Conservation (phyloP, 192 early-diverging fungal genomes). For the Backusella australiensis region DNA sequence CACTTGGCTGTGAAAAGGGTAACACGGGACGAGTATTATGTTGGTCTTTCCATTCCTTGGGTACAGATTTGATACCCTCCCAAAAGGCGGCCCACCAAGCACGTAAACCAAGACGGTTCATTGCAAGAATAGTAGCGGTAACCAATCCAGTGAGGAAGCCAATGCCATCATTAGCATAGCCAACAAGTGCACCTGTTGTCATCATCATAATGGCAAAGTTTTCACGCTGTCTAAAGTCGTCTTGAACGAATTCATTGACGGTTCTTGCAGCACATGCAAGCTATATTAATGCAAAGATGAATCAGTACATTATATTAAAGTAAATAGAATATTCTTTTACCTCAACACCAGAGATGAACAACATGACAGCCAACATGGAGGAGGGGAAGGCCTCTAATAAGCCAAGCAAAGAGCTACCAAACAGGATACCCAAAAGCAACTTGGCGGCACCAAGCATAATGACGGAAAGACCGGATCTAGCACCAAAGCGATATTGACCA, state of each 20-base stretch:
- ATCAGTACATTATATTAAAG: too few relatives aligned
- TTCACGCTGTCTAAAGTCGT: constrained; percentile 41
- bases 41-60: constrained; percentile 15
- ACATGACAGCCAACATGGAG: constrained; percentile 83
- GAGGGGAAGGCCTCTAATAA: constrained; percentile 72
- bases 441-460: constrained; percentile 76
- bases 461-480: constrained; percentile 77
- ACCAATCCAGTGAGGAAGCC: constrained; percentile 72
- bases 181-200: constrained; percentile 68
- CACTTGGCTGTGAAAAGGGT: background rate
- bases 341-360: constrained; percentile 81
- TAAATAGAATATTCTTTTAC: constrained; percentile 21
- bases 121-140: constrained; percentile 24
- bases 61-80: background rate
- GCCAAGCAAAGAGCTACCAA: constrained; percentile 75
- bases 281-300: background rate
- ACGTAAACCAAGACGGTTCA: constrained; percentile 27
- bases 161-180: constrained; percentile 80
- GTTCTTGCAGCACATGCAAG: constrained; percentile 26
- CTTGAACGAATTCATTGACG: constrained; percentile 47
- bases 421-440: constrained; percentile 76
- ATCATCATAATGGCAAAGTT: constrained; percentile 71
- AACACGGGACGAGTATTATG: background rate
- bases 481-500: constrained; percentile 94
- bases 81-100: constrained; percentile 5